A percentile compares a stretch with the other conserved stretches of the same genome.
phyloP scores from a whole-genome alignment of 2,329 filamentous ascomycete species.

The Escovopsis weberi region DNA sequence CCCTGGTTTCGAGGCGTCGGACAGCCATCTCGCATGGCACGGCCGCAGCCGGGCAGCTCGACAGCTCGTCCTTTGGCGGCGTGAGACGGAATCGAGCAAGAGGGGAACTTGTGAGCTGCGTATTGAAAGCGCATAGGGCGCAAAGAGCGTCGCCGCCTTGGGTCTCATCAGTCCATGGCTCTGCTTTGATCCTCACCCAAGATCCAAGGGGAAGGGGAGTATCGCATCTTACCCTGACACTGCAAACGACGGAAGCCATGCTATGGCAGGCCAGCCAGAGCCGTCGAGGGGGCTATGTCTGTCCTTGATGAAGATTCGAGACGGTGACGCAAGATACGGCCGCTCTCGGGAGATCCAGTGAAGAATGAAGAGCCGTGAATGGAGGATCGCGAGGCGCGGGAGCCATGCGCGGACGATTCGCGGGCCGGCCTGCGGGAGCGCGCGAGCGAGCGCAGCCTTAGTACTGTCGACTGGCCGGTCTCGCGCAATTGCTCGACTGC shows the following conservation, averaged over 20 bases:
- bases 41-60: slow-evolving; percentile 1
- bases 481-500: no score
- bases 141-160: slow-evolving; percentile 8
- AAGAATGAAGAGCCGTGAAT: no score
- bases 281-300: background rate
- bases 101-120: slow-evolving; percentile 7
- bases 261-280: background rate
- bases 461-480: no score
- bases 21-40: slow-evolving; percentile 9
- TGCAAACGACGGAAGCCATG: slow-evolving; percentile 2
- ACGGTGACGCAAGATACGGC: no score
- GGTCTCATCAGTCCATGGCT: background rate
- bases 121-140: slow-evolving; percentile 9
- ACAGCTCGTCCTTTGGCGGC: background rate
- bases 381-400: no score
- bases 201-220: background rate
- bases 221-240: slow-evolving; percentile 2
- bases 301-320: background rate
- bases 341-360: no score
- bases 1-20: slow-evolving; percentile 6
- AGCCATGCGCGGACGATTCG: no score
- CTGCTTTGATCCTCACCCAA: background rate
- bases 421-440: no score
- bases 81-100: background rate
- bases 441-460: no score